Percentiles rank a stretch among this genome's conserved stretches.
Evolutionary conservation across 306 rosid species (phyloP).

Genomic region (Hylodesmum podocarpum): DNA sequence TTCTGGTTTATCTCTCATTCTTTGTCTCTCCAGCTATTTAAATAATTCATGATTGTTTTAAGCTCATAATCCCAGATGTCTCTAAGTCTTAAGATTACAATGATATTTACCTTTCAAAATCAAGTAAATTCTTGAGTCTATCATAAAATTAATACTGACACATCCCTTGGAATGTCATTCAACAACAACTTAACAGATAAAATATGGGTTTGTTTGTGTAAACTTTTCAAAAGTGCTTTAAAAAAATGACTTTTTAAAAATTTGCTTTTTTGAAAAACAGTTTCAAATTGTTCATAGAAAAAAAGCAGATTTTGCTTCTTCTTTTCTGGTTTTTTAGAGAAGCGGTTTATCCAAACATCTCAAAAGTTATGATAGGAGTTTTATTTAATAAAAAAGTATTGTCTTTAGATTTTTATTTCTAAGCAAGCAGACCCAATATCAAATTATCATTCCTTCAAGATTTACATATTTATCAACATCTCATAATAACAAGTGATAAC

Average conservation of each 20-base stretch:
- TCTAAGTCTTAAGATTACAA: neutral
- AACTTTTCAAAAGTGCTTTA: too few species aligned
- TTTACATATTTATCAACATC: neutral
- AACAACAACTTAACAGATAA: neutral
- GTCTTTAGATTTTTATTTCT: too few species aligned
- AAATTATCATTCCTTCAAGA: neutral
- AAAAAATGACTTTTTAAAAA: too few species aligned
- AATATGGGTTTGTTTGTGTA: too few species aligned
- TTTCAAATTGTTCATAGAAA: too few species aligned
- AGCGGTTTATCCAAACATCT: too few species aligned
- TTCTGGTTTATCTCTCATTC: slow-evolving; percentile 27
- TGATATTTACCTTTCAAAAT: neutral
- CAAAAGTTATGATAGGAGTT: too few species aligned
- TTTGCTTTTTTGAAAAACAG: too few species aligned
- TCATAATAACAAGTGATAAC: neutral
- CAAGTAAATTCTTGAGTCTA: neutral
- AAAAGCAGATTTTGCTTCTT: too few species aligned
- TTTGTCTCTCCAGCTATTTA: neutral
- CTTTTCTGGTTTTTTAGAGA: too few species aligned
- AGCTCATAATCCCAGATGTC: neutral
- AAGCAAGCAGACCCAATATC: too few species aligned
- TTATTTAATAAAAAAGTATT: too few species aligned
- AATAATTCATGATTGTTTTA: neutral
- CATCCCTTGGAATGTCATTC: neutral
- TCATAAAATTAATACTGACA: neutral